Evolutionary conservation across 2,329 filamentous ascomycete genomes (phyloP).

Genomic region (Chrysoporthe deuterocubensis): DNA sequence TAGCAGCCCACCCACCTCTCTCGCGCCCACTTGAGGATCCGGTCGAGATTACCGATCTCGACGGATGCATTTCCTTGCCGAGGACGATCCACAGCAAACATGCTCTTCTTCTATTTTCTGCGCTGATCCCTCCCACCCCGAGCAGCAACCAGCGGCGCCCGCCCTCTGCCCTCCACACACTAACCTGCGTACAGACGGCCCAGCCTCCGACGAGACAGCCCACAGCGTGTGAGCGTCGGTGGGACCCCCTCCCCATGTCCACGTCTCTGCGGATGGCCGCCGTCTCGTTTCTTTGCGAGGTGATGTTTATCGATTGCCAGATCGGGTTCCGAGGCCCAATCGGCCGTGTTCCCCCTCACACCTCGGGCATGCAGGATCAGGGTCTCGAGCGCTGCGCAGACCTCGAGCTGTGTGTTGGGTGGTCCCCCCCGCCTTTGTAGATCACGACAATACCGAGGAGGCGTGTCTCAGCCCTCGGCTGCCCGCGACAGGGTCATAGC

Average conservation of each 20-base stretch:
- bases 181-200: not conserved
- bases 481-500: not conserved
- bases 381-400: no score
- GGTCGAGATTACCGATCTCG: conserved; percentile 1
- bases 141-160: not conserved
- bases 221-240: not conserved
- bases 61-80: conserved; percentile 5
- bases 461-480: not conserved
- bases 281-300: not conserved
- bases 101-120: not conserved
- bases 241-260: not conserved
- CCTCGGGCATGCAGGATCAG: not conserved
- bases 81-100: not conserved
- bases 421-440: not conserved
- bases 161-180: not conserved
- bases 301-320: not conserved
- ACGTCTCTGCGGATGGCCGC: not conserved
- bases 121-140: not conserved
- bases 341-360: not conserved
- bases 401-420: not conserved
- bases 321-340: not conserved
- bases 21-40: not conserved
- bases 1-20: conserved; percentile 1
- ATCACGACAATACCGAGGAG: not conserved
- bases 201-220: not conserved